Percentiles rank a stretch among this genome's conserved stretches.
These are phyloP conservation scores for Mycena haematopus DNA, from an alignment of 768 basidiomycete species.

Conservation along the genomic window DNA sequence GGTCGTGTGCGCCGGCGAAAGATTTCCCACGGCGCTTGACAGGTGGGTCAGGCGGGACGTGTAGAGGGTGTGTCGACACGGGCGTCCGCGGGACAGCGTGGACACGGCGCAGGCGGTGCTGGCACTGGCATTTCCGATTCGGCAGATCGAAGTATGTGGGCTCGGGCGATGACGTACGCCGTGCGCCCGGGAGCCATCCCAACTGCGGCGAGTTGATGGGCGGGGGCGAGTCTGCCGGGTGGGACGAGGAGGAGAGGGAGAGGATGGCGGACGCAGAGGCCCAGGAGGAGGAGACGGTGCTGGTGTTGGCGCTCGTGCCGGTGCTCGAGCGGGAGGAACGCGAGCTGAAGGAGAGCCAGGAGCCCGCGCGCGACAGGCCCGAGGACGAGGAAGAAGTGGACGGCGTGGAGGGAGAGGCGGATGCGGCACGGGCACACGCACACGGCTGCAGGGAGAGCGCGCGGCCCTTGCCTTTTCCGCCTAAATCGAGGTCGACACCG, in stretches of 20 bases:
- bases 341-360: conserved; percentile 28
- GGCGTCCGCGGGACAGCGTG: neutral
- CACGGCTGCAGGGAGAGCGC: conserved; percentile 3
- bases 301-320: neutral
- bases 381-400: conserved; percentile 22
- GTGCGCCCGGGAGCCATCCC: conserved; percentile 25
- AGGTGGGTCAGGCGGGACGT: neutral
- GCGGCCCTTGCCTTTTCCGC: conserved; percentile 21
- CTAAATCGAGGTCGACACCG: neutral
- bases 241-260: conserved; percentile 2
- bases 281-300: conserved; percentile 22
- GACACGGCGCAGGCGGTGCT: neutral
- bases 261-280: conserved; percentile 9
- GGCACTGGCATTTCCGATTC: neutral
- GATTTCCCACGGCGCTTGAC: too few species aligned
- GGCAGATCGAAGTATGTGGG: neutral
- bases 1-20: neutral
- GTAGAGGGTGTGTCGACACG: conserved; percentile 3
- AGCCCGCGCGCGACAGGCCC: conserved; percentile 26
- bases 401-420: conserved; percentile 14
- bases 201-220: too few species aligned
- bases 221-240: too few species aligned
- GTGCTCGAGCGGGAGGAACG: conserved; percentile 21
- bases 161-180: conserved; percentile 22
- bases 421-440: neutral